Conservation (phyloP, 805 yeast species). For the Wickerhamomyces pijperi region DNA sequence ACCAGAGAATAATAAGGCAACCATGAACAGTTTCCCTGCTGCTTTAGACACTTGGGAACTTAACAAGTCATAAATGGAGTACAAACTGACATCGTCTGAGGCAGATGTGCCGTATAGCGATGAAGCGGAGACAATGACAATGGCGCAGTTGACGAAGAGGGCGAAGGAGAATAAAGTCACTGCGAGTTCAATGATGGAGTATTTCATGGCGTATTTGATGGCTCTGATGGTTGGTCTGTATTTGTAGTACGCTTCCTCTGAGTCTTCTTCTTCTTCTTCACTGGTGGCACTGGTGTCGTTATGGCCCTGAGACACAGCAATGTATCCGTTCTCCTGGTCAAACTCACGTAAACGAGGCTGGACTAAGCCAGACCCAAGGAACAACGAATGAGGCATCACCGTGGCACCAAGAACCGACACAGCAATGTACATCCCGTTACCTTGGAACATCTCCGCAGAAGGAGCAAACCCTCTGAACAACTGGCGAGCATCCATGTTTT, state of each 20-base stretch:
- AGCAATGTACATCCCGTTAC: conserved; percentile 59
- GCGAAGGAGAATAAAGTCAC: conserved; percentile 72
- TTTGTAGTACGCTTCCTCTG: conserved; percentile 26
- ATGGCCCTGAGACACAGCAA: conserved; percentile 23
- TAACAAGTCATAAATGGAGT: conserved; percentile 61
- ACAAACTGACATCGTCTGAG: conserved; percentile 71
- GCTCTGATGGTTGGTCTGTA: conserved; percentile 71
- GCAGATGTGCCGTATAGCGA: conserved; percentile 61
- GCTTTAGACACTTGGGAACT: conserved; percentile 51
- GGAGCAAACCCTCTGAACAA: conserved; percentile 67
- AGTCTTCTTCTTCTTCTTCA: conserved; percentile 4
- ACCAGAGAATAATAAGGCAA: conserved; percentile 77
- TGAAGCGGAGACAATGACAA: conserved; percentile 72
- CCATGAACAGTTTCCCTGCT: conserved; percentile 77
- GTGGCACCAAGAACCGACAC: conserved; percentile 87
- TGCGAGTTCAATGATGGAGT: conserved; percentile 61
- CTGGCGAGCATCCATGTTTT: conserved; percentile 27
- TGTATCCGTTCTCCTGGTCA: conserved; percentile 49
- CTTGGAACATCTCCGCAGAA: conserved; percentile 35
- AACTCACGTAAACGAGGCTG: conserved; percentile 74
- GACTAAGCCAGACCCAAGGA: conserved; percentile 77
- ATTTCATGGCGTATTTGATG: conserved; percentile 58
- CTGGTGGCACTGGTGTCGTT: no score
- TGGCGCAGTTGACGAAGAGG: conserved; percentile 76
- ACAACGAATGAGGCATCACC: conserved; percentile 86